Evolutionary conservation across 2,329 filamentous ascomycete genomes (phyloP).

Genomic region (Fusarium scirpi): DNA sequence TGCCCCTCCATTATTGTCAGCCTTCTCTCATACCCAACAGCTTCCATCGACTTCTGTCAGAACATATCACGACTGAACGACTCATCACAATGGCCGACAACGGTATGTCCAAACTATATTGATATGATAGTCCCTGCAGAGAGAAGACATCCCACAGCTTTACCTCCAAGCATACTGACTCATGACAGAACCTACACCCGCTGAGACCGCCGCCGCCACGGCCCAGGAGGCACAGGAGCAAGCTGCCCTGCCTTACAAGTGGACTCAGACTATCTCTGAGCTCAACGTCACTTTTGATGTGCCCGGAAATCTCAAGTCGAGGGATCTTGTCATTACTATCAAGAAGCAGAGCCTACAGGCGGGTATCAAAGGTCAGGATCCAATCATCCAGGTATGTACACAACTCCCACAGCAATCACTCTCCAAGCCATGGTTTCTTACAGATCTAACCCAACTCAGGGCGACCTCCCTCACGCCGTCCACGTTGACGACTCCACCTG

Average conservation of each 20-base stretch:
- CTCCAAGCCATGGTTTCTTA: neutral
- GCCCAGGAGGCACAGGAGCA: slow-evolving; percentile 89
- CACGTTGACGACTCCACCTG: slow-evolving; percentile 90
- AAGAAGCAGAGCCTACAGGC: slow-evolving; percentile 83
- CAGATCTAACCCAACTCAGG: slow-evolving; percentile 63
- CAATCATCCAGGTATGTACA: slow-evolving; percentile 78
- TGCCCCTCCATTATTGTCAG: slow-evolving; percentile 48
- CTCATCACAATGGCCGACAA: slow-evolving; percentile 57
- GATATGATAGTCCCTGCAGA: rapidly evolving
- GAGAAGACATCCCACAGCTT: neutral
- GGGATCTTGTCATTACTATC: slow-evolving; percentile 85
- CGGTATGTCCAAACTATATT: neutral
- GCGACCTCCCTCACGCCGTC: slow-evolving; percentile 84
- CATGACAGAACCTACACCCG: slow-evolving; percentile 63
- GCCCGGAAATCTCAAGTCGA: slow-evolving; percentile 84
- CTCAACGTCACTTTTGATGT: slow-evolving; percentile 83
- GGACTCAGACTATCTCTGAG: slow-evolving; percentile 92
- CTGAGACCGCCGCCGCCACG: slow-evolving; percentile 68
- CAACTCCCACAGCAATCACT: neutral
- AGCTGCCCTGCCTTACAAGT: slow-evolving; percentile 93
- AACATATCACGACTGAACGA: slow-evolving; percentile 9
- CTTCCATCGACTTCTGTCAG: slow-evolving; percentile 38
- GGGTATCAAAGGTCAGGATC: slow-evolving; percentile 87
- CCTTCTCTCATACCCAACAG: slow-evolving; percentile 45
- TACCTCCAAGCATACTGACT: neutral